Conservation (phyloP, 2,329 filamentous ascomycete species). For the Phaeosphaeriaceae sp. region DNA sequence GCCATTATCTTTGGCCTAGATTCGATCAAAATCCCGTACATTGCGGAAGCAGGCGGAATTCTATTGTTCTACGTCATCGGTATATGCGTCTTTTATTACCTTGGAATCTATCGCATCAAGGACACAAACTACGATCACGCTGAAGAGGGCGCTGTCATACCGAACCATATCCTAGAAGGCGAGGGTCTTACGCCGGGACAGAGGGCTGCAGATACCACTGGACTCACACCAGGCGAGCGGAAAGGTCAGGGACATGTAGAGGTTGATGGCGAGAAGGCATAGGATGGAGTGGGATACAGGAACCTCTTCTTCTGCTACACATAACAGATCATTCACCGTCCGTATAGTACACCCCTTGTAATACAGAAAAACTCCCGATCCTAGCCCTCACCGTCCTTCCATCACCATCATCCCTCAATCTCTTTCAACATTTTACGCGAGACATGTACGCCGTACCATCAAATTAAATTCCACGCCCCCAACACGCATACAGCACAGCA, state of each 20-base stretch:
- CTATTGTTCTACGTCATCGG: slow-evolving; percentile 38
- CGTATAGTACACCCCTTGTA: neutral
- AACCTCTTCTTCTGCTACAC: neutral
- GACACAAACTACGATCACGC: slow-evolving; percentile 39
- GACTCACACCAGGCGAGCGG: neutral
- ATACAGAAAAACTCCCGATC: neutral
- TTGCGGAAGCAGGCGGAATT: slow-evolving; percentile 38
- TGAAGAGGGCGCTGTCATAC: slow-evolving; percentile 34
- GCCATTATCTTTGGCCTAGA: slow-evolving; percentile 42
- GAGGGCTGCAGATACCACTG: slow-evolving; percentile 13
- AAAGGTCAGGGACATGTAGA: neutral
- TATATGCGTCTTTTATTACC: slow-evolving; percentile 34
- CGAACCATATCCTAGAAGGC: slow-evolving; percentile 35
- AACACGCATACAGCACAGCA: too few species aligned
- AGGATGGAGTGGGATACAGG: neutral
- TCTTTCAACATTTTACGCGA: too few species aligned
- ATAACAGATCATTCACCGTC: neutral
- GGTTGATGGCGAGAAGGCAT: neutral
- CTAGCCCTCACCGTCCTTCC: too few species aligned
- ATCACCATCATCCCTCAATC: neutral
- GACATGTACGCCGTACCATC: too few species aligned
- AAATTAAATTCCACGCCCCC: neutral
- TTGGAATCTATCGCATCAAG: slow-evolving; percentile 36
- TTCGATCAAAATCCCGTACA: slow-evolving; percentile 38
- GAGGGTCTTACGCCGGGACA: slow-evolving; percentile 26